Percentiles rank a stretch among this genome's conserved stretches.
Conservation (phyloP, 2,329 filamentous ascomycete species). For the Thelonectria blattea region DNA sequence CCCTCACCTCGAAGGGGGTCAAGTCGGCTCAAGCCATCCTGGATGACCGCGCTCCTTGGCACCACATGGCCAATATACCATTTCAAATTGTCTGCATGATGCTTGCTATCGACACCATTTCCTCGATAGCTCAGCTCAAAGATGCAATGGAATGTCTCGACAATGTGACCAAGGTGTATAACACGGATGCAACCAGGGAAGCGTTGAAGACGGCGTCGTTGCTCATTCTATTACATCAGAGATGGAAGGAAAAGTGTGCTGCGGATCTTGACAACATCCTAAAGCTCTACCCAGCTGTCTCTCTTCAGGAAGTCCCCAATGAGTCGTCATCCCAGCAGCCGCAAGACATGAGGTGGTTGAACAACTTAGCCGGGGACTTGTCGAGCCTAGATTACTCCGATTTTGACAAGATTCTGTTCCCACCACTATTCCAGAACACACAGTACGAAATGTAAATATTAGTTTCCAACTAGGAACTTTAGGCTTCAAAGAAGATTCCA, state of each 20-base stretch:
- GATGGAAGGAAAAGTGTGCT: slow-evolving; percentile 53
- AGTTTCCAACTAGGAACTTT: not conserved
- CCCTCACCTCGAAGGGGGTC: slow-evolving; percentile 52
- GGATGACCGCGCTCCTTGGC: slow-evolving; percentile 56
- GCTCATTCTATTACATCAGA: slow-evolving; percentile 58
- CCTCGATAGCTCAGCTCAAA: slow-evolving; percentile 54
- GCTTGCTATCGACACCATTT: slow-evolving; percentile 59
- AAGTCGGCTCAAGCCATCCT: slow-evolving; percentile 54
- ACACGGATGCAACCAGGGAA: slow-evolving; percentile 56
- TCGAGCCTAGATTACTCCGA: slow-evolving; percentile 51
- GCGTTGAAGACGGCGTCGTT: slow-evolving; percentile 61
- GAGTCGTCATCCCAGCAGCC: slow-evolving; percentile 19
- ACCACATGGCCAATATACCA: slow-evolving; percentile 64
- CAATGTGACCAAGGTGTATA: slow-evolving; percentile 50
- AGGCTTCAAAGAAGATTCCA: not conserved
- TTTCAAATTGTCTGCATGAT: slow-evolving; percentile 64
- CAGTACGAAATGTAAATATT: not conserved
- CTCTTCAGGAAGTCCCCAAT: slow-evolving; percentile 7
- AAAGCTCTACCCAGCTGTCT: slow-evolving; percentile 40
- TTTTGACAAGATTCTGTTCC: slow-evolving; percentile 48
- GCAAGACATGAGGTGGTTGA: slow-evolving; percentile 44
- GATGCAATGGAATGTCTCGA: slow-evolving; percentile 57
- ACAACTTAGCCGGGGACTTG: slow-evolving; percentile 51
- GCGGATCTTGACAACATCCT: slow-evolving; percentile 47
- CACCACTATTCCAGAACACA: slow-evolving; percentile 14